Base-by-base conservation (phyloP, 1,284 basidiomycete species). In the Trichosporon faecale region DNA sequence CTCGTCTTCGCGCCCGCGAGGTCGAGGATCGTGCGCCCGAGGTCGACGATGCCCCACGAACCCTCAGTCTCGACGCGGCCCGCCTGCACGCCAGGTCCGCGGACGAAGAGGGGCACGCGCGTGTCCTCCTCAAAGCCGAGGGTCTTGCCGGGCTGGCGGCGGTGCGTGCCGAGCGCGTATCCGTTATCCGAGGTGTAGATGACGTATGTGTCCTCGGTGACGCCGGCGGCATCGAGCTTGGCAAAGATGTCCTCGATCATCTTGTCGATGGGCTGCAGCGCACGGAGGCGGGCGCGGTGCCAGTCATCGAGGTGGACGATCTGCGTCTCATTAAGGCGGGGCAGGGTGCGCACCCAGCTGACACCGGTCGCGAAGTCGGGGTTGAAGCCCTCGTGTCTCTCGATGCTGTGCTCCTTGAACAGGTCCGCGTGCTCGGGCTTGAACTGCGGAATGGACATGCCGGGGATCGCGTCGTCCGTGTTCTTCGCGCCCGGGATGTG, bases 101-200 rank as follows among this genome's bases (percentile, higher is more conserved):
- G 79, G 14, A 77, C 70, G 31, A 78, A 70, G 46, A 79, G 72
- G 0, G 77, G 76, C 2, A 78, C 76, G 49, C 74, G 74, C 65
- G 78, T 78, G 72, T 82, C 80, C 69, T 82, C 79, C 67, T 82
- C 80, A 66, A 73, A 80, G 1, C 76, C 78, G 6, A 78, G 73
- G 0, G 79, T 80, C 71, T 81, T 82, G 5, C 79, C 79, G 0
- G 79, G 78, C 66, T 79, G 76, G 14, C 79, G 75, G 4, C 79
- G 76, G 65, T 82, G 79, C 0, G 74, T 70, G 4, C 77, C 79
- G 35, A 80, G 71, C 0, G 77, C 77, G 60, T 74, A 82, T 0
- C 80, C 80, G 60, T 82, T 82, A 68, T 82, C 80, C 16, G 76
- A 72, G 7, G 77, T 78, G 72, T 79, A 80, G 69, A 80, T 74